Evolutionary conservation across 805 yeast genomes (phyloP).

Genomic region (Starmerella apicola): DNA sequence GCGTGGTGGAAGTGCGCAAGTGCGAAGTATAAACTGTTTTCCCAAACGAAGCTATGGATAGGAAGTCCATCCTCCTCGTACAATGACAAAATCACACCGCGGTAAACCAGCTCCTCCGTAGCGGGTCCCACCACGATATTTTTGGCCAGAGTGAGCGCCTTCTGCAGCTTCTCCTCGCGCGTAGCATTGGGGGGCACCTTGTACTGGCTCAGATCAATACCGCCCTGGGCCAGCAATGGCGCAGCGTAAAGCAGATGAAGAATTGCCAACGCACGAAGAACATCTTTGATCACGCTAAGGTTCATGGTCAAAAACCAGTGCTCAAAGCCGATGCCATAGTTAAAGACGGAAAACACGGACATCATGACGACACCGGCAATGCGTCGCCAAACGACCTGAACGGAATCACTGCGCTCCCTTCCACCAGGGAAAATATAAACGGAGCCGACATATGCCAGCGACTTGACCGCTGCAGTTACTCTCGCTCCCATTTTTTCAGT

Average conservation of each 20-base stretch:
- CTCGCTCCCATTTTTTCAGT: slow-evolving; percentile 2
- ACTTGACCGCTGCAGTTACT: slow-evolving; percentile 1
- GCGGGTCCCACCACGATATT: slow-evolving; percentile 45
- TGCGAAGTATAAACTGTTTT: slow-evolving; percentile 58
- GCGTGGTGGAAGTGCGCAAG: slow-evolving; percentile 73
- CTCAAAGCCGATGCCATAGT: not conserved
- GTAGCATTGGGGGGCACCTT: not conserved
- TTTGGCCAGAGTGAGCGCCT: not conserved
- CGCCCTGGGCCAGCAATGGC: slow-evolving; percentile 5
- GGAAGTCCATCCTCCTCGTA: slow-evolving; percentile 21
- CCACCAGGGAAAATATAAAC: slow-evolving; percentile 19
- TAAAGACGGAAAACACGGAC: slow-evolving; percentile 1
- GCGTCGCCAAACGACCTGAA: slow-evolving; percentile 11
- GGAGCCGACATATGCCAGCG: slow-evolving; percentile 16
- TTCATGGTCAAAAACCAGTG: slow-evolving; percentile 9
- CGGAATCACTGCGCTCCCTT: slow-evolving; percentile 6
- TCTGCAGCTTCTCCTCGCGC: not conserved
- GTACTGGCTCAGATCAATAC: not conserved
- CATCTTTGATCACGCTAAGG: not conserved
- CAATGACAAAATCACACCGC: slow-evolving; percentile 34
- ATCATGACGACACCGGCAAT: slow-evolving; percentile 9
- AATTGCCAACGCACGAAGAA: not conserved
- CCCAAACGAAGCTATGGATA: slow-evolving; percentile 23
- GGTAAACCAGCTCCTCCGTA: slow-evolving; percentile 64
- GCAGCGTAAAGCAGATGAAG: slow-evolving; percentile 10